A percentile compares a stretch with the other conserved stretches of the same genome.
Evolutionary conservation across 805 yeast species (phyloP).

Genomic region (Cyberlindnera maritima): DNA sequence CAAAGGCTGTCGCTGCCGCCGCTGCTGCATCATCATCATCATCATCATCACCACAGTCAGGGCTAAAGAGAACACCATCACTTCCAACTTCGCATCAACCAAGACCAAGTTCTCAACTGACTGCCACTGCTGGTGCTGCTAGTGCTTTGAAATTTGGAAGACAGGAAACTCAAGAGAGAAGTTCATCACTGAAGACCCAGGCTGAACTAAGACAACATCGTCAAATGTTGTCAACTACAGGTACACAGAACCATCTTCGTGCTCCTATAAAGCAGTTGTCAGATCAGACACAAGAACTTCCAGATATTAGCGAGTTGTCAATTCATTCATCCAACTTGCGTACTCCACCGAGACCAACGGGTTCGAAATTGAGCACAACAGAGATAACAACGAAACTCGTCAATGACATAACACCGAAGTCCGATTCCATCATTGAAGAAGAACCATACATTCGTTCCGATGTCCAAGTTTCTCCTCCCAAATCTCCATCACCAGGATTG

Average conservation of each 20-base stretch:
- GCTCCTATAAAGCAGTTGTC: conserved; percentile 13
- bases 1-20: conserved; percentile 12
- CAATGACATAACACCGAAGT: not conserved
- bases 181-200: conserved; percentile 2
- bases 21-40: conserved; percentile 9
- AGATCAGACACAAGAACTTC: conserved; percentile 2
- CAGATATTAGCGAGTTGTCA: conserved; percentile 17
- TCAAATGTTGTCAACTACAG: not conserved
- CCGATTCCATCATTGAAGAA: conserved; percentile 1
- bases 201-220: conserved; percentile 3
- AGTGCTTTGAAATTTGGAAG: conserved; percentile 18
- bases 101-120: conserved; percentile 4
- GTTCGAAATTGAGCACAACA: not conserved
- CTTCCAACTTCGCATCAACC: conserved; percentile 8
- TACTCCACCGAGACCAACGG: conserved; percentile 8
- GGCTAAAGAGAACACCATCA: conserved; percentile 11
- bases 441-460: not conserved
- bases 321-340: not conserved
- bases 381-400: not conserved
- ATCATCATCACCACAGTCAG: not conserved
- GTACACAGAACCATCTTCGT: not conserved
- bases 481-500: conserved; percentile 7
- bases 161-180: conserved; percentile 11
- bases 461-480: not conserved
- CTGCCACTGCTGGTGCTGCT: conserved; percentile 28